These are phyloP conservation scores for Paecilomyces sp. DNA, from an alignment of 2,329 filamentous ascomycete genomes.

Conservation along the genomic window DNA sequence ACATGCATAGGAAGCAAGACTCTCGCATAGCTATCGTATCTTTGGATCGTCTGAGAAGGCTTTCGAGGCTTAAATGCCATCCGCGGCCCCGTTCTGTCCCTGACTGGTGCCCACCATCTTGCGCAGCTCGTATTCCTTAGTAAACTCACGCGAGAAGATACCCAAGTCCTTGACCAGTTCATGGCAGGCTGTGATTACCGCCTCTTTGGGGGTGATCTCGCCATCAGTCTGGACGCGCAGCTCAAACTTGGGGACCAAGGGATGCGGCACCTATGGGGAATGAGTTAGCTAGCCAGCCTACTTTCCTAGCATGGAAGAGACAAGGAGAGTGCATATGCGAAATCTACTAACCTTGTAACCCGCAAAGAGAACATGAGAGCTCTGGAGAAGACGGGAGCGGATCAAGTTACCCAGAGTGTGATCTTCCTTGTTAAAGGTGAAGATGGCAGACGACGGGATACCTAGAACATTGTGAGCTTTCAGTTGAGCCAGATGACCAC, in stretches of 20 bases:
- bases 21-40: background rate
- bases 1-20: background rate
- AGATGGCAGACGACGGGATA: slow-evolving; percentile 90
- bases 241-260: slow-evolving; percentile 48
- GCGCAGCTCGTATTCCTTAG: slow-evolving; percentile 81
- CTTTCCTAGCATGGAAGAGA: background rate
- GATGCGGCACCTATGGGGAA: slow-evolving; percentile 33
- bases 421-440: slow-evolving; percentile 93
- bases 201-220: slow-evolving; percentile 78
- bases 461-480: slow-evolving; percentile 42
- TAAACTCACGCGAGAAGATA: slow-evolving; percentile 78
- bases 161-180: slow-evolving; percentile 76
- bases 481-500: background rate
- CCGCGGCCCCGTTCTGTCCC: slow-evolving; percentile 22
- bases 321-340: background rate
- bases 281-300: background rate
- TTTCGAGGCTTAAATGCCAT: slow-evolving; percentile 5
- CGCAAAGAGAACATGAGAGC: slow-evolving; percentile 77
- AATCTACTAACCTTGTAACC: slow-evolving; percentile 69
- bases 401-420: slow-evolving; percentile 92
- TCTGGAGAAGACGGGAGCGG: slow-evolving; percentile 74
- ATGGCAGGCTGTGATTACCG: slow-evolving; percentile 71
- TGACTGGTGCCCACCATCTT: slow-evolving; percentile 70
- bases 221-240: slow-evolving; percentile 91
- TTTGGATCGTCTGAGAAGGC: background rate